These are phyloP conservation scores for Glebionis coronaria DNA, from an alignment of 129 eudicot species.

Conservation along the genomic window DNA sequence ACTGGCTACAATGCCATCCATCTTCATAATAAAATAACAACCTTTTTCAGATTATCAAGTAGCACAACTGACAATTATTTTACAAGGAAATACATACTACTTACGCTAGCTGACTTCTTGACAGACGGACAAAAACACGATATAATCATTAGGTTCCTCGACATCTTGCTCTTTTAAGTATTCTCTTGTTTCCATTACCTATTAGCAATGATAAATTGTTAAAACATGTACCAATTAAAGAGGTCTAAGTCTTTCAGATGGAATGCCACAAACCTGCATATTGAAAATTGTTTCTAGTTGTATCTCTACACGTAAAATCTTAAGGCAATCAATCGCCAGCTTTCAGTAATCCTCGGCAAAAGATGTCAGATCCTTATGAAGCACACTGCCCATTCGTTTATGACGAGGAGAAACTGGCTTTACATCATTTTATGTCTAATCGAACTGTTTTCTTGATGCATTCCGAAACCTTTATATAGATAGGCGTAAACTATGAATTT, in stretches of 20 bases:
- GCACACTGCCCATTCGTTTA: constrained; percentile 55
- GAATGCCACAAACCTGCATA: constrained; percentile 66
- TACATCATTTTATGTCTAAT: constrained; percentile 45
- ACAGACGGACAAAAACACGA: constrained; percentile 53
- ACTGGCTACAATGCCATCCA: background rate
- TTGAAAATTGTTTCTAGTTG: constrained; percentile 87
- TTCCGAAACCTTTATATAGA: constrained; percentile 61
- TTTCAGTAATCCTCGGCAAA: constrained; percentile 94
- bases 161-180: constrained; percentile 97
- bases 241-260: background rate
- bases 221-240: constrained; percentile 1
- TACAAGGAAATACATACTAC: constrained; percentile 31
- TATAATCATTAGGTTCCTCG: constrained; percentile 97
- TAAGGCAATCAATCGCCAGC: constrained; percentile 92
- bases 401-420: constrained; percentile 38
- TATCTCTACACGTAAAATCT: constrained; percentile 96
- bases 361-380: constrained; percentile 81
- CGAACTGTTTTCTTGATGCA: constrained; percentile 47
- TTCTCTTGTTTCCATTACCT: constrained; percentile 86
- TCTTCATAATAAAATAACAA: constrained; percentile 1
- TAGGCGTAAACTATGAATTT: background rate
- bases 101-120: constrained; percentile 20
- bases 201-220: constrained; percentile 14
- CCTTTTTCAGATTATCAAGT: background rate
- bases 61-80: constrained; percentile 19